Evolutionary conservation across 805 yeast genomes (phyloP), one percentile per base, ranked within the genome.

Genomic region (Scheffersomyces ergatensis): DNA sequence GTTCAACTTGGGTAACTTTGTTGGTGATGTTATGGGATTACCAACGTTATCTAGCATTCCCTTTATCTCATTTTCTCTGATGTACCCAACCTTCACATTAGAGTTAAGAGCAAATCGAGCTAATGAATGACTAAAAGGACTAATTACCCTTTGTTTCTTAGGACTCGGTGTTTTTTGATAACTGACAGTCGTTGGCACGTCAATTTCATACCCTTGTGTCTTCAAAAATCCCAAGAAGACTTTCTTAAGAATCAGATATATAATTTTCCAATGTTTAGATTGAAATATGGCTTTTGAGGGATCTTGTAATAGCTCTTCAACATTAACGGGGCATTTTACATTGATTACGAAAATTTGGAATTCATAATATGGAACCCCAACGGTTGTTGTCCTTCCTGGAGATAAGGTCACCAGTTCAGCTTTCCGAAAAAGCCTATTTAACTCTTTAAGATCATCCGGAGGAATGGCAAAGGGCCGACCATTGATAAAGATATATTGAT

Each of bases 401-500:
- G 3, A 57, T 47, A 56, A 54, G 51, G 7, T 49, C 53, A 31
- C 59, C 25, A 38, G 47, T 8, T 29, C 18, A 29, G 13, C 7
- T 6, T 15, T 36, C 9, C 33, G 26, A 40, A 68, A 66, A 5
- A 46, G 17, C 25, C 45, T 48, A 37, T 62, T 62, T 11, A 69
- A 45, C 0, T 42, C 2, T 41, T 39, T 19, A 32, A 37, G 12
- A 49, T 41, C 51, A n/a, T 43, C 40, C 2, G 34, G 30, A 14
- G 48, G 18, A 34, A 39, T 33, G 6, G 18, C 8, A 14, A 67
- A 50, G 9, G 49, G 57, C 18, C 74, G 58, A 2, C 66, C 66
- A 52, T 81, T 78, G 17, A 76, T 47, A 38, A 65, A 74, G 1
- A 78, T 48, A 37, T 64, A 70, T 47, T 80, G 85, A 41, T 65